These are phyloP conservation scores for Rugonectria rugulosa DNA, from an alignment of 2,329 filamentous ascomycete species.

Conservation along the genomic window DNA sequence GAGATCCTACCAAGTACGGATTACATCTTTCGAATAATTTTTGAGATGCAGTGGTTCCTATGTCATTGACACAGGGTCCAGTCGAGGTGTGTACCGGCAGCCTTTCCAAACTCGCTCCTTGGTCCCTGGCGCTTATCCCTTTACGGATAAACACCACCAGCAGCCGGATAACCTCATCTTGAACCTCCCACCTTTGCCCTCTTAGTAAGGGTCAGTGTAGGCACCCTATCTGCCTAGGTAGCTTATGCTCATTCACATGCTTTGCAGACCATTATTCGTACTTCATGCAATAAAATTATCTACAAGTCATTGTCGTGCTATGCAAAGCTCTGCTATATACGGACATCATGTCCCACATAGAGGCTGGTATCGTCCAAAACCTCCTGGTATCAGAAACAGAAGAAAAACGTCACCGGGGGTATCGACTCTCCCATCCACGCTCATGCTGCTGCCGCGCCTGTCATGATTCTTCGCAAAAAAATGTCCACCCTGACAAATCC, in stretches of 20 bases:
- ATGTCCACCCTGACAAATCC: slow-evolving; percentile 32
- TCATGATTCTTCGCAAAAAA: slow-evolving; percentile 27
- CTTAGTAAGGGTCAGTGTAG: too few relatives aligned
- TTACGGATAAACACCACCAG: too few relatives aligned
- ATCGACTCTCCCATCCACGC: slow-evolving; percentile 33
- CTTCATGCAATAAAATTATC: background rate
- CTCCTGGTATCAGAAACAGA: slow-evolving; percentile 28
- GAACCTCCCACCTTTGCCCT: too few relatives aligned
- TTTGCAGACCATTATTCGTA: background rate
- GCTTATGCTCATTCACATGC: too few relatives aligned
- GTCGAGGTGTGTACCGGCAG: too few relatives aligned
- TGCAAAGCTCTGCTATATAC: slow-evolving; percentile 2
- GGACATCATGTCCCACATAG: slow-evolving; percentile 3
- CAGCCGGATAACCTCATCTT: too few relatives aligned
- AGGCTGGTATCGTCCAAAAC: background rate
- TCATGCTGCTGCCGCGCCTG: slow-evolving; percentile 21
- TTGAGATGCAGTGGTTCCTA: too few relatives aligned
- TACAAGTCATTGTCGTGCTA: background rate
- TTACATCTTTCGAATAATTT: too few relatives aligned
- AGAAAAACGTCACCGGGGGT: slow-evolving; percentile 39
- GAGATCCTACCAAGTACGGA: too few relatives aligned
- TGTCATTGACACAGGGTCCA: too few relatives aligned
- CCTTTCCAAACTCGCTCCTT: background rate
- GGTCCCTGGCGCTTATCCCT: slow-evolving; percentile 9
- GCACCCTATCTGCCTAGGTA: too few relatives aligned